Base-by-base conservation (phyloP, 129 eudicot genomes). In the Daucus carota region DNA sequence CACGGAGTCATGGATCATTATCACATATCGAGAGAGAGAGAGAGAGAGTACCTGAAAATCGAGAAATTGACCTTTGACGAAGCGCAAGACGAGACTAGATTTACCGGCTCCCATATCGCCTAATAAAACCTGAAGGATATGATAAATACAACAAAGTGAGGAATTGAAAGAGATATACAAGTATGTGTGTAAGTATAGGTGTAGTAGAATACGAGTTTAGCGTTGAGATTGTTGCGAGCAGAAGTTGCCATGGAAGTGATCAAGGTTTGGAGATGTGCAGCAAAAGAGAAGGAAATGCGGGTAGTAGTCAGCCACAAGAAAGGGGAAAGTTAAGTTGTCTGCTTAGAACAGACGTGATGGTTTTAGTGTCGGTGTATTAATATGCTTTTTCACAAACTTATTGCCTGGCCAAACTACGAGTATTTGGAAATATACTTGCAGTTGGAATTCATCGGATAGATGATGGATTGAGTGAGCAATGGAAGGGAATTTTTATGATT, bases 31-130 rank as follows among this genome's bases (percentile, higher is more conserved):
- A 7, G 26, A 5, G 36, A 66, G 34, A 75, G 10, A 32, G 52
- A 18, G 70, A 40, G 48, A 81, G 36, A 40, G 65, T 73, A 91
- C 99, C 89, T 95, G 99, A 40, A 95, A 95, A 89, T 91, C 99
- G 33, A 91, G 94, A 75, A 95, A 95, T 79, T 95, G 99, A 68
- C 99, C 99, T 76, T 95, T 95, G 75, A 95, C 96, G 70, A 95
- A 95, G 17, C 99, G 97, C 29, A 95, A 84, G 5, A 95, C 97
- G 22, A 95, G 92, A 83, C 99, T 95, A 0, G 99, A 95, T 89
- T 95, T 95, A 33, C 99, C 99, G 63, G 99, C 90, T 81, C 99
- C 99, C 99, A 95, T 91, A 67, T 95, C 99, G 43, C 99, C 99
- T 7, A 95, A 89, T 77, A 95, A 86, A 45, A 95, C 99, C 99